Conservation (phyloP, 1,284 basidiomycete species). For the Trametes hirsuta region DNA sequence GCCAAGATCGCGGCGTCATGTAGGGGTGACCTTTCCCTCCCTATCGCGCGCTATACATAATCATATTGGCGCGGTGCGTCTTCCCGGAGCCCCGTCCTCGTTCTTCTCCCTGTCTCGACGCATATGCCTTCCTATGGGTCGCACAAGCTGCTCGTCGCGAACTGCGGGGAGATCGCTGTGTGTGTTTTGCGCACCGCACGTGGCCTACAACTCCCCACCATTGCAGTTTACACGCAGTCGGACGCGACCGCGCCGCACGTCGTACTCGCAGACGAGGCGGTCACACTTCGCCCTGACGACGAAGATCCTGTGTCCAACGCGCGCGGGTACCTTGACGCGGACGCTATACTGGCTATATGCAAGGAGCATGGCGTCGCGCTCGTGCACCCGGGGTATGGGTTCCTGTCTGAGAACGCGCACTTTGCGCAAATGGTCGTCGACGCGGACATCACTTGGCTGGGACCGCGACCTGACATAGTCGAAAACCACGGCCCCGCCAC, state of each 20-base stretch:
- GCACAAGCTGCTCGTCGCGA: constrained; percentile 50
- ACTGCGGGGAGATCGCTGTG: constrained; percentile 57
- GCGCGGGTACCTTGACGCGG: constrained; percentile 46
- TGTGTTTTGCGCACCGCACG: constrained; percentile 60
- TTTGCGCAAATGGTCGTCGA: constrained; percentile 53
- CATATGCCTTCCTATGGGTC: neutral
- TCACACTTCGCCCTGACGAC: constrained; percentile 37
- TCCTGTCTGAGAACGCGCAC: constrained; percentile 65
- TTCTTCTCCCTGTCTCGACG: neutral
- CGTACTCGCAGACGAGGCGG: constrained; percentile 51
- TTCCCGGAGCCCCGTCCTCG: neutral
- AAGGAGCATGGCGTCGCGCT: constrained; percentile 50
- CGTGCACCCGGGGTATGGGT: constrained; percentile 71
- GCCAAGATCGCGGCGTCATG: neutral
- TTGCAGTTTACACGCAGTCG: constrained; percentile 57
- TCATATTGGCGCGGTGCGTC: neutral
- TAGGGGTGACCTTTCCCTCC: neutral
- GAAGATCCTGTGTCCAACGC: constrained; percentile 26
- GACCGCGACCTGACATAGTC: constrained; percentile 59
- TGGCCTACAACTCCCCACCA: constrained; percentile 48
- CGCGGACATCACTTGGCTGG: constrained; percentile 61
- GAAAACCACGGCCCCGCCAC: constrained; percentile 5
- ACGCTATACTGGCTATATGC: constrained; percentile 49
- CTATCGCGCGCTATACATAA: constrained; percentile 1
- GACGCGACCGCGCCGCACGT: constrained; percentile 61